phyloP scores from a whole-genome alignment of 805 yeast species.

The Candida odintsovae region DNA sequence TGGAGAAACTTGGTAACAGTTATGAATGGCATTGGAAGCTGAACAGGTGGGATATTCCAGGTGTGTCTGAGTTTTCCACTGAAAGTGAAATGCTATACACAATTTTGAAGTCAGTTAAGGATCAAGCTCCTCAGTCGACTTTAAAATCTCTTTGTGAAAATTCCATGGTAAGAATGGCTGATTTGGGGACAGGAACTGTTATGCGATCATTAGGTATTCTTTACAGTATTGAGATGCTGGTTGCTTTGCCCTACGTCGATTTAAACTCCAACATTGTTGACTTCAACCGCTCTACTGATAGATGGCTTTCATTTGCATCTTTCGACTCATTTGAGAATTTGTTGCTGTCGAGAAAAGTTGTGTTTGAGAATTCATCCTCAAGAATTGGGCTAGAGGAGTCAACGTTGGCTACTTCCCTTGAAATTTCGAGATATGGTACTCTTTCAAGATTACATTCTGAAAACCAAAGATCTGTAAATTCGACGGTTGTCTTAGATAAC shows the following conservation, averaged over 20 bases:
- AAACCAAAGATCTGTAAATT: slow-evolving; percentile 45
- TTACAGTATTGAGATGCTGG: slow-evolving; percentile 12
- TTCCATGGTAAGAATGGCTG: slow-evolving; percentile 6
- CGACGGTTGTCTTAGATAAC: slow-evolving; percentile 39
- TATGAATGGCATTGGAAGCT: slow-evolving; percentile 76
- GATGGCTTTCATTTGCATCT: slow-evolving; percentile 35
- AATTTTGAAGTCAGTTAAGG: slow-evolving; percentile 42
- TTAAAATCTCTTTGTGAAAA: slow-evolving; percentile 16
- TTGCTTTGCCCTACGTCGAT: not conserved
- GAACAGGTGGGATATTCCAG: slow-evolving; percentile 70
- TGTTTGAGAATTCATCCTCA: slow-evolving; percentile 12
- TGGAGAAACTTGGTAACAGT: slow-evolving; percentile 17
- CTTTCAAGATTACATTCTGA: slow-evolving; percentile 33
- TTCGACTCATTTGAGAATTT: slow-evolving; percentile 36
- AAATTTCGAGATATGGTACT: slow-evolving; percentile 37
- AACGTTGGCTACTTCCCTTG: slow-evolving; percentile 26
- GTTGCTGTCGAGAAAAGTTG: slow-evolving; percentile 36
- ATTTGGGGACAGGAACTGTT: not conserved
- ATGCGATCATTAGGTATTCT: slow-evolving; percentile 2
- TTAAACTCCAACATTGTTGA: slow-evolving; percentile 2
- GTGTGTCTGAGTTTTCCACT: slow-evolving; percentile 28
- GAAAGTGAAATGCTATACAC: slow-evolving; percentile 47
- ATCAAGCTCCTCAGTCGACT: slow-evolving; percentile 18
- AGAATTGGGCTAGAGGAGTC: slow-evolving; percentile 9
- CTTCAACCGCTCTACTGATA: slow-evolving; percentile 9